Percentiles rank a stretch among this genome's conserved stretches.
These are phyloP conservation scores for Aspergillus awamori DNA, from an alignment of 2,329 filamentous ascomycete genomes.

Conservation along the genomic window DNA sequence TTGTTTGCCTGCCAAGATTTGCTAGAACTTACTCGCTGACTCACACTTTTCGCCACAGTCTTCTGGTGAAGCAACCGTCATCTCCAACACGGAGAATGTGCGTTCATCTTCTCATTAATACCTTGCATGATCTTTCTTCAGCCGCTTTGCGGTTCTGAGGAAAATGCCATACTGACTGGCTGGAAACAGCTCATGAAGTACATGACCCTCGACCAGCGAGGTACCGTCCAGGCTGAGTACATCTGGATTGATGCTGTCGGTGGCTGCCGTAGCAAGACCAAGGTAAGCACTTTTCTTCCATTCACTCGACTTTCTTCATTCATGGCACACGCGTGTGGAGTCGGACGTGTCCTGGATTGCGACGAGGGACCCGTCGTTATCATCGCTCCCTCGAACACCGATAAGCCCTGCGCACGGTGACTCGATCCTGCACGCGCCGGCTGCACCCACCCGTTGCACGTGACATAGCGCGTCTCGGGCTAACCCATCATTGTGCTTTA, in stretches of 20 bases:
- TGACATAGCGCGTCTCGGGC: conserved; percentile 18
- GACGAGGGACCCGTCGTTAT: conserved; percentile 3
- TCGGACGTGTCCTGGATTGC: background rate
- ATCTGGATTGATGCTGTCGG: conserved; percentile 90
- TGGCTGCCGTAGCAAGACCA: conserved; percentile 89
- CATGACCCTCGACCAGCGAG: conserved; percentile 82
- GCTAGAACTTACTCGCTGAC: conserved; percentile 19
- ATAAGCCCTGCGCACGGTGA: conserved; percentile 35
- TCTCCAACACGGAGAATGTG: conserved; percentile 53
- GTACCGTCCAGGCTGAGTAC: conserved; percentile 89
- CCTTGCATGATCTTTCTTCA: conserved; percentile 31
- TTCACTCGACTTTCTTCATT: background rate
- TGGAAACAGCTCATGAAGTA: conserved; percentile 80
- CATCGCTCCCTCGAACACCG: conserved; percentile 14
- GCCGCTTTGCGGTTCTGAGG: conserved; percentile 33
- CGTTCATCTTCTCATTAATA: conserved; percentile 38
- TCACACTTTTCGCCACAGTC: conserved; percentile 41
- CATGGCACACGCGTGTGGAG: background rate
- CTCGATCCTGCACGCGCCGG: conserved; percentile 21
- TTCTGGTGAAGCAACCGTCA: conserved; percentile 42
- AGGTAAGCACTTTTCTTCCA: conserved; percentile 64
- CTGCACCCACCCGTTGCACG: conserved; percentile 35
- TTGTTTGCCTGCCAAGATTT: too few species aligned
- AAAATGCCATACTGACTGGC: conserved; percentile 46
- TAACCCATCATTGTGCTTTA: conserved; percentile 36